These are phyloP conservation scores for Dispira parvispora DNA, from an alignment of 192 early-diverging fungal species.

Conservation along the genomic window DNA sequence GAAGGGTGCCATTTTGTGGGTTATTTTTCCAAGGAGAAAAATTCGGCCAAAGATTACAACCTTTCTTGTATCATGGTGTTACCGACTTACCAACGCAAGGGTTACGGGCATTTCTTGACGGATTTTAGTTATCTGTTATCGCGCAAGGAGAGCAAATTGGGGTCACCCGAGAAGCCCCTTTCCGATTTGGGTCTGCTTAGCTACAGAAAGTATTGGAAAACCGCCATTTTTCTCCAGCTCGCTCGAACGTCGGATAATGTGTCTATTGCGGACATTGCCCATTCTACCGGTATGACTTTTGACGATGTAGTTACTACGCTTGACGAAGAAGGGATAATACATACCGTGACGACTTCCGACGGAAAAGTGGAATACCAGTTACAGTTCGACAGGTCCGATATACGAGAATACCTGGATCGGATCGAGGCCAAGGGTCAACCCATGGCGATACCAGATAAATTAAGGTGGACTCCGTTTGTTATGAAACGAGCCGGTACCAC, in stretches of 20 bases:
- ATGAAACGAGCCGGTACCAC: conserved; percentile 21
- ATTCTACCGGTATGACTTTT: conserved; percentile 50
- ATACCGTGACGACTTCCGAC: conserved; percentile 20
- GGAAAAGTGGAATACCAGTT: conserved; percentile 25
- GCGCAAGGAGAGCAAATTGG: conserved; percentile 54
- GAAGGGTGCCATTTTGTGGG: conserved; percentile 80
- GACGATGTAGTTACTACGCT: conserved; percentile 74
- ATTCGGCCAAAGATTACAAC: conserved; percentile 66
- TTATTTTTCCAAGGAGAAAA: conserved; percentile 97
- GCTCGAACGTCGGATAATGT: conserved; percentile 28
- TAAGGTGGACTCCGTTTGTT: conserved; percentile 54
- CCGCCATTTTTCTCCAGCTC: conserved; percentile 51
- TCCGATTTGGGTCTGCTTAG: conserved; percentile 78
- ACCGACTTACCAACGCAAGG: conserved; percentile 72
- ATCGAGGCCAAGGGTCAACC: conserved; percentile 33
- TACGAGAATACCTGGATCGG: conserved; percentile 26
- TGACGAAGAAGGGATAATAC: conserved; percentile 23
- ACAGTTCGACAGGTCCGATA: conserved; percentile 24
- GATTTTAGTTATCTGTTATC: conserved; percentile 85
- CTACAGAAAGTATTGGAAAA: conserved; percentile 79
- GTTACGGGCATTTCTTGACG: conserved; percentile 84
- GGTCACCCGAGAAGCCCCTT: conserved; percentile 81
- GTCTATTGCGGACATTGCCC: conserved; percentile 34
- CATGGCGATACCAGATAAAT: conserved; percentile 33
- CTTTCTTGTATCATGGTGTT: conserved; percentile 90